Evolutionary conservation across 495 filamentous ascomycete species (phyloP).

Genomic region (Alectoria sarmentosa): DNA sequence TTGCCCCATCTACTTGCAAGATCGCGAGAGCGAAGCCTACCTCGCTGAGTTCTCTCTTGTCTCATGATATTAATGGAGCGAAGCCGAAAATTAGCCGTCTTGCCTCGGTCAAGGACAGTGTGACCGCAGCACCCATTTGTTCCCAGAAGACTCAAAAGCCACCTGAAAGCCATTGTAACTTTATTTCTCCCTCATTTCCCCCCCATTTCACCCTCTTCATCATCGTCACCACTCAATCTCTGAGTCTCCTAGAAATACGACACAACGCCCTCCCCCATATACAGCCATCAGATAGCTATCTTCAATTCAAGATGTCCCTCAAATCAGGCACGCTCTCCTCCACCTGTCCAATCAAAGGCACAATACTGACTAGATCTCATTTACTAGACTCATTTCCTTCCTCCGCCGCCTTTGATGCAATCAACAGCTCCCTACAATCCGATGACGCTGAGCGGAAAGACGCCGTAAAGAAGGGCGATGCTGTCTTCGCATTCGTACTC

Average conservation of each 20-base stretch:
- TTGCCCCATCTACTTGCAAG: neutral
- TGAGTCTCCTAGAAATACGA: neutral
- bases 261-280: neutral
- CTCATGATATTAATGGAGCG: too few relatives aligned
- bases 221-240: neutral
- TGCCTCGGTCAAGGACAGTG: neutral
- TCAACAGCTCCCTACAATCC: conserved; percentile 63
- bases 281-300: neutral
- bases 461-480: conserved; percentile 78
- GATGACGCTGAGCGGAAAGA: conserved; percentile 72
- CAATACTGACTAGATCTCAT: neutral
- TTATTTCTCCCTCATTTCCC: neutral
- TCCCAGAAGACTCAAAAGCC: neutral
- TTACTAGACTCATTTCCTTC: conserved; percentile 78
- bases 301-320: conserved; percentile 62
- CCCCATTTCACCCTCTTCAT: neutral
- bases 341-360: neutral
- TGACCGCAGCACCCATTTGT: conserved; percentile 5
- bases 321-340: conserved; percentile 55
- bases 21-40: too few relatives aligned
- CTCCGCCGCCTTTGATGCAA: conserved; percentile 83
- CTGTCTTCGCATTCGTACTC: conserved; percentile 83
- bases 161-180: conserved; percentile 8
- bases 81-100: neutral
- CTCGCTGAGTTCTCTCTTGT: too few relatives aligned